These are phyloP conservation scores for Saccharomycopsis sp. DNA, from an alignment of 805 yeast genomes.

Conservation along the genomic window DNA sequence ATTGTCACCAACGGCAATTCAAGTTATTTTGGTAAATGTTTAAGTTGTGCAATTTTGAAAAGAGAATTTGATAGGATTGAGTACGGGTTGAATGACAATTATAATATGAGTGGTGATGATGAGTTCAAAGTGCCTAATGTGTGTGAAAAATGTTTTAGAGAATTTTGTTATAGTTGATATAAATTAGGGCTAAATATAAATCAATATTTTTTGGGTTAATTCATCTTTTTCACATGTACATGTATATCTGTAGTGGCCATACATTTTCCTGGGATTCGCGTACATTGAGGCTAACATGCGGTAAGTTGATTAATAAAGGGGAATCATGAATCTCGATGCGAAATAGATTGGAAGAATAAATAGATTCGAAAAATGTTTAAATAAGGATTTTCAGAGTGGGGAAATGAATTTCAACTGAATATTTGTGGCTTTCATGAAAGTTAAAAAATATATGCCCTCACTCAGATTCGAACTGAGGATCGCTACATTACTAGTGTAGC, in stretches of 20 bases:
- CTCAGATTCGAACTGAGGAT: slow-evolving; percentile 34
- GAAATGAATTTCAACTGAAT: background rate
- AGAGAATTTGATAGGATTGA: slow-evolving; percentile 40
- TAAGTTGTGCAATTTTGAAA: slow-evolving; percentile 52
- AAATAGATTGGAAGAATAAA: too few species aligned
- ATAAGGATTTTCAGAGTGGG: too few species aligned
- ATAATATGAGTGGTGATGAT: slow-evolving; percentile 13
- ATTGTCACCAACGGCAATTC: slow-evolving; percentile 43
- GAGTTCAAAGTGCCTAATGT: slow-evolving; percentile 28
- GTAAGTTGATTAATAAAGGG: too few species aligned
- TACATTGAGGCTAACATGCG: too few species aligned
- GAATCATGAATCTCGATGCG: too few species aligned
- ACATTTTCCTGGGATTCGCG: too few species aligned
- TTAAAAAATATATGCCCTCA: slow-evolving; percentile 26
- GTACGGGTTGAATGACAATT: slow-evolving; percentile 22
- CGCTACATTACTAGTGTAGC: slow-evolving; percentile 34
- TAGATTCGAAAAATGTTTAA: too few species aligned
- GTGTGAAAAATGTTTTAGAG: slow-evolving; percentile 33
- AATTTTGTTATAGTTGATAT: slow-evolving; percentile 34
- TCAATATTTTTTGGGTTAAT: too few species aligned
- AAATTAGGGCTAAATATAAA: too few species aligned
- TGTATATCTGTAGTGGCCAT: too few species aligned
- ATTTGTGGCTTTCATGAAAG: background rate
- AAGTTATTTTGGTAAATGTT: slow-evolving; percentile 38
- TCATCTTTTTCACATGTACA: too few species aligned